Evolutionary conservation across 768 basidiomycete genomes (phyloP), one percentile per base, ranked within the genome.

Genomic region (Termitomyces sp.): DNA sequence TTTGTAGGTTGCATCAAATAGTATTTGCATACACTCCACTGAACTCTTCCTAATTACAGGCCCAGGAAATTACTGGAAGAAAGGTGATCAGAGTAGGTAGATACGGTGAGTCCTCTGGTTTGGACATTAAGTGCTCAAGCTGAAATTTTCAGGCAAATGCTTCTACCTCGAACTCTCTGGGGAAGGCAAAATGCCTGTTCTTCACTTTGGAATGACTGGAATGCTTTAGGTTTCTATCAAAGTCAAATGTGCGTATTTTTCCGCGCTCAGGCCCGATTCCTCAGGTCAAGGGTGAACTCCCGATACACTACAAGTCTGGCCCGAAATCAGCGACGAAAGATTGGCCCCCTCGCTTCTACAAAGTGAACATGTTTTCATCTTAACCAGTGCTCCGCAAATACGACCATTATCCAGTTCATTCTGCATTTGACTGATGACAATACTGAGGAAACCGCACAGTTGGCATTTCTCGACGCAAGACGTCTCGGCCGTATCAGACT

Each of bases 151-250:
- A 43, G 87, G 56, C 85, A 89, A 70, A 76, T 82, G n/a, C 40
- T 86, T 88, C 62, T 93, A 87, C 66, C 70, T 92, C 11, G 78
- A 81, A 48, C 77, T 92, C 3, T 80, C 83, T 36, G 88, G 88
- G 7, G 61, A 74, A 14, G 89, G 88, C 0, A 78, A 77, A 67
- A 70, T 83, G 63, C 90, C 90, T 4, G 86, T 92, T 3, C 72
- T 92, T 52, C 91, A 92, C 69, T 90, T 92, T 65, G 91, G 91
- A 2, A 93, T 92, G 91, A 92, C 90, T 1, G 91, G 91, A n/a
- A 88, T 86, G 84, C 76, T 92, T 38, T 86, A 88, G 75, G 87
- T 85, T 40, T 38, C 17, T 31, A 3, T 15, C 5, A 1, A 25
- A 47, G 11, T 37, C 12, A 3, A 31, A 7, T 14, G 7, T 10